These are phyloP conservation scores for Scheffersomyces stipitis DNA, from an alignment of 805 yeast genomes.

Conservation along the genomic window DNA sequence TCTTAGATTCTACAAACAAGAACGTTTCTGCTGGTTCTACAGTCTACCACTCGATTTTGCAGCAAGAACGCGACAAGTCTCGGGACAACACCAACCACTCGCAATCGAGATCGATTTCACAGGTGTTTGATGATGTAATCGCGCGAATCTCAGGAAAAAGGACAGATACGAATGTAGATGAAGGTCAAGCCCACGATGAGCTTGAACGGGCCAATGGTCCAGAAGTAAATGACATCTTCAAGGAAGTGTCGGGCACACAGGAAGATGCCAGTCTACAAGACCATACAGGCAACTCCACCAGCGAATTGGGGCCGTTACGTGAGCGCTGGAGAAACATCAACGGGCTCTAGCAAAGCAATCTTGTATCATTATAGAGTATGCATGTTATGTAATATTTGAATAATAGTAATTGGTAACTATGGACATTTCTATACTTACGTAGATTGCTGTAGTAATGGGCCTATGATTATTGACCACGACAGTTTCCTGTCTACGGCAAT, in stretches of 20 bases:
- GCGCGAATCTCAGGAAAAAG: neutral
- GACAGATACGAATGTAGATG: neutral
- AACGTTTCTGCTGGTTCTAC: constrained; percentile 27
- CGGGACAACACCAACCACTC: constrained; percentile 17
- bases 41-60: constrained; percentile 28
- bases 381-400: too few relatives aligned
- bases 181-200: constrained; percentile 7
- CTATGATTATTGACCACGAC: too few relatives aligned
- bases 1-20: constrained; percentile 24
- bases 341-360: neutral
- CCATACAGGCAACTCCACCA: constrained; percentile 17
- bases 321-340: constrained; percentile 12
- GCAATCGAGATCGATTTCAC: constrained; percentile 30
- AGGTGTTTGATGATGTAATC: constrained; percentile 31
- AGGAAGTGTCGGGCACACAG: constrained; percentile 8
- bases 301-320: constrained; percentile 22
- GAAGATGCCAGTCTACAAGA: constrained; percentile 7
- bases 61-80: constrained; percentile 7
- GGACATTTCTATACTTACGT: too few relatives aligned
- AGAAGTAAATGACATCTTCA: constrained; percentile 10
- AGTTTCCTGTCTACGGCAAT: too few relatives aligned
- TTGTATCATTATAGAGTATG: too few relatives aligned
- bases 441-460: too few relatives aligned
- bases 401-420: too few relatives aligned
- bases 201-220: constrained; percentile 2